These are phyloP conservation scores for Mortierella sp. DNA, from an alignment of 371 early-diverging fungal species.

Conservation along the genomic window DNA sequence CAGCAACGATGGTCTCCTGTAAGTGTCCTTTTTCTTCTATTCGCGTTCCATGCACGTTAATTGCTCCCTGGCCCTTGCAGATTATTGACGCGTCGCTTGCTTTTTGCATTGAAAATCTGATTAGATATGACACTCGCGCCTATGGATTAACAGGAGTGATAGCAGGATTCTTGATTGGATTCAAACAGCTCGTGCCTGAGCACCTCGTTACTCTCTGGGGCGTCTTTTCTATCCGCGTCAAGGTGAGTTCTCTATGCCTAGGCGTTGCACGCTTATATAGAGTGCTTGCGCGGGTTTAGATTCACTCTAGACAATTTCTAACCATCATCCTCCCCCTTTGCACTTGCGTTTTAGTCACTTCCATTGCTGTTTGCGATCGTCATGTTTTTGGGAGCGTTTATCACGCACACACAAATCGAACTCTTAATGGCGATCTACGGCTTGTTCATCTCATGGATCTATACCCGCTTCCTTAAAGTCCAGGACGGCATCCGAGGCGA, in stretches of 20 bases:
- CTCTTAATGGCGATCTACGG: conserved; percentile 73
- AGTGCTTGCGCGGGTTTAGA: no score
- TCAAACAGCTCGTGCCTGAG: conserved; percentile 82
- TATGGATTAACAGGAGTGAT: conserved; percentile 80
- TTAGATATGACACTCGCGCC: conserved; percentile 67
- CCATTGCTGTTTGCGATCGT: conserved; percentile 58
- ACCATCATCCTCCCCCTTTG: conserved; percentile 31
- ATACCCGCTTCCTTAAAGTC: conserved; percentile 83
- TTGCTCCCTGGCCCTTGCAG: background rate
- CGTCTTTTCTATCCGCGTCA: conserved; percentile 75
- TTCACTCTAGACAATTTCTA: no score
- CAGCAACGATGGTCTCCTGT: conserved; percentile 70
- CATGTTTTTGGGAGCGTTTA: conserved; percentile 59
- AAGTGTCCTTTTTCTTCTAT: conserved; percentile 38
- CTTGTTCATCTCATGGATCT: conserved; percentile 81
- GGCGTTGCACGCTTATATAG: no score
- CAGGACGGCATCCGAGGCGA: conserved; percentile 87
- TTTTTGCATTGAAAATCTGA: background rate
- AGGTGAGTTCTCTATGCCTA: conserved; percentile 63
- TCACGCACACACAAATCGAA: conserved; percentile 55
- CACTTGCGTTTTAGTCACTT: conserved; percentile 59
- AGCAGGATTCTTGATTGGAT: conserved; percentile 80
- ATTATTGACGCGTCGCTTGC: background rate
- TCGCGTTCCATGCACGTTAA: background rate
- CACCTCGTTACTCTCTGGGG: conserved; percentile 69